Evolutionary conservation across 768 basidiomycete species (phyloP).

Genomic region (Leccinum boreale): DNA sequence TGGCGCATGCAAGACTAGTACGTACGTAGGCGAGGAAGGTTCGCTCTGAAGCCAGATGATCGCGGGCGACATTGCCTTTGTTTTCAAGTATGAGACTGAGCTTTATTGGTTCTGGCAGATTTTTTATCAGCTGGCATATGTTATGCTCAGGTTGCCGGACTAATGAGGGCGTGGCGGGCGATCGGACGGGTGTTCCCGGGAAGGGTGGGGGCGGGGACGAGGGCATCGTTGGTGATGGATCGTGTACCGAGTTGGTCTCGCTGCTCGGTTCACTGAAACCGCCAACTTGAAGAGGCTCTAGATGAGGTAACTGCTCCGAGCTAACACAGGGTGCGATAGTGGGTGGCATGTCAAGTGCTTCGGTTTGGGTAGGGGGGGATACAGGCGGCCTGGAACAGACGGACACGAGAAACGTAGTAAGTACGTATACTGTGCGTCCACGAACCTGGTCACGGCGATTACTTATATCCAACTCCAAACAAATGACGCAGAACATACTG

Average conservation of each 20-base stretch:
- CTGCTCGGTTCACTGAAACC: constrained; percentile 3
- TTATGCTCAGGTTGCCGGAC: not conserved
- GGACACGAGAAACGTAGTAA: not conserved
- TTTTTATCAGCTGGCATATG: not conserved
- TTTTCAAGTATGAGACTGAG: constrained; percentile 47
- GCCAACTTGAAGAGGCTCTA: constrained; percentile 15
- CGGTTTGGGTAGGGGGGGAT: not conserved
- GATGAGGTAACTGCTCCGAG: constrained; percentile 18
- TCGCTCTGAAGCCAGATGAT: constrained; percentile 61
- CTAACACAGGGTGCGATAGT: constrained; percentile 1
- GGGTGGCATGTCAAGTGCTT: constrained; percentile 9
- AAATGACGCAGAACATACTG: not conserved
- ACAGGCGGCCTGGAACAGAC: not conserved
- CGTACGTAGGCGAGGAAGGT: constrained; percentile 63
- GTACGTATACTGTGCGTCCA: not conserved
- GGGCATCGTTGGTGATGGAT: not conserved
- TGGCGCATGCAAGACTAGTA: constrained; percentile 59
- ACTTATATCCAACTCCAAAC: not conserved
- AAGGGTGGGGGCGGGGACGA: not conserved
- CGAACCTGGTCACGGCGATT: not conserved
- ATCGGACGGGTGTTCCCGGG: not conserved
- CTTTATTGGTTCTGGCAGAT: constrained; percentile 6
- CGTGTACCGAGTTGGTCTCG: constrained; percentile 8
- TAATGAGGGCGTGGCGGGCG: not conserved
- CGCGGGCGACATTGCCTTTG: constrained; percentile 59